Evolutionary conservation across 139 green algal species (phyloP), one percentile per base, ranked within the genome.

Genomic region (Ettlia oleoabundans): DNA sequence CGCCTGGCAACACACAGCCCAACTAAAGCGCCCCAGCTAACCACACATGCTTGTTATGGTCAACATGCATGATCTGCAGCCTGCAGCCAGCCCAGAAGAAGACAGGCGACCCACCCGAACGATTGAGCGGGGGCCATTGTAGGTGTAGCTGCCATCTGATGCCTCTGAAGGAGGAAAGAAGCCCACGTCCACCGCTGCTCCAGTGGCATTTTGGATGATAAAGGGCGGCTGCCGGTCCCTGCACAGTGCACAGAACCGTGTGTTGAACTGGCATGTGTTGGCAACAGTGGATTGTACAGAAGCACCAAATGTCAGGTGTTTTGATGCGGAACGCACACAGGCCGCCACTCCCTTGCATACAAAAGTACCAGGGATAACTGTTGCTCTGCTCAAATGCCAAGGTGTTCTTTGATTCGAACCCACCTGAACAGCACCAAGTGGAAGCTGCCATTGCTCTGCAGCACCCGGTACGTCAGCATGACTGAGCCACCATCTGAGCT

Each of bases 401-500:
- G n/a, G n/a, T n/a, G n/a, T n/a, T n/a, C n/a, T n/a, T n/a, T n/a
- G n/a, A n/a, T n/a, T n/a, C n/a, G 18, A 0, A 19, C 52, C 21
- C 67, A 79, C 79, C 79, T 62, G 70, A 86, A 90, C 4, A 90
- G 30, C 9, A 90, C 81, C 41, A 88, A 40, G 51, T 90, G 86
- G 32, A 70, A 70, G 66, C 47, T 42, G 65, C 78, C 78, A 13
- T 37, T 15, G 8, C 0, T 61, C 8, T 73, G 51, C 24, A 88
- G 43, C 28, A 85, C 53, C 0, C 83, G 61, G 40, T 72, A 86
- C 3, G 86, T 82, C 13, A 90, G 38, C 76, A 87, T 75, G 43
- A 61, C 22, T 0, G 40, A 24, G 15, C 72, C 19, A 22, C 35
- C 3, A 4, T 52, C 51, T 15, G 33, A 15, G 21, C 32, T 47